These are phyloP conservation scores for Nematodospora valgi DNA, from an alignment of 805 yeast species.

Conservation along the genomic window DNA sequence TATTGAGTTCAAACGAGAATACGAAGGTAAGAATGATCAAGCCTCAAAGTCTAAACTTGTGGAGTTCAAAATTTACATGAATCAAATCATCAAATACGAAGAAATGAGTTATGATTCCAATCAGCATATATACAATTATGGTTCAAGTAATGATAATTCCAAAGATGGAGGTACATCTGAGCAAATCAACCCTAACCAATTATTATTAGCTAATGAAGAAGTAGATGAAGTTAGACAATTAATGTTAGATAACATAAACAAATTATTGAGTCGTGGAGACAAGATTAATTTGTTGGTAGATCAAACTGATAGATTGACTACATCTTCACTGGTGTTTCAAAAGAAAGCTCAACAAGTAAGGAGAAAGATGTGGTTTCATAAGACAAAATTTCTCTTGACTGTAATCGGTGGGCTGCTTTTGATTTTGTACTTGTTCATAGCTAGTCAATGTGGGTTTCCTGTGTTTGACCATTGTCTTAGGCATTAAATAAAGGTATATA, in stretches of 20 bases:
- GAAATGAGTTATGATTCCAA: conserved; percentile 44
- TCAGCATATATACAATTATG: conserved; percentile 30
- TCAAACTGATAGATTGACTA: conserved; percentile 72
- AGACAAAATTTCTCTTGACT: conserved; percentile 41
- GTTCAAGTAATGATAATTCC: conserved; percentile 15
- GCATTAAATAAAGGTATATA: conserved; percentile 1
- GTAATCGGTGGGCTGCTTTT: conserved; percentile 18
- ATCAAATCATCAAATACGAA: conserved; percentile 52
- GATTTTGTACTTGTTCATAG: conserved; percentile 44
- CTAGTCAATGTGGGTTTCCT: conserved; percentile 54
- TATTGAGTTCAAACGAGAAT: conserved; percentile 34
- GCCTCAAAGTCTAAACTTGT: conserved; percentile 28
- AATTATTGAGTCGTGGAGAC: conserved; percentile 75
- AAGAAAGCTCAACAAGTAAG: conserved; percentile 62
- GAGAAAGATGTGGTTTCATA: conserved; percentile 69
- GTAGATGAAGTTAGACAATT: conserved; percentile 61
- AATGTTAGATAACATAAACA: conserved; percentile 72
- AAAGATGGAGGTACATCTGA: conserved; percentile 12
- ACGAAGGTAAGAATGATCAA: conserved; percentile 9
- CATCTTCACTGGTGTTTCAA: conserved; percentile 65
- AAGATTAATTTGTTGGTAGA: conserved; percentile 67
- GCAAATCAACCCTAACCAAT: conserved; percentile 33
- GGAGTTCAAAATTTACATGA: conserved; percentile 55
- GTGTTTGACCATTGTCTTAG: conserved; percentile 35
- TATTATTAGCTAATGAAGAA: conserved; percentile 47